Base-by-base conservation (phyloP, 768 basidiomycete species). In the Rhodotorula kratochvilovae region DNA sequence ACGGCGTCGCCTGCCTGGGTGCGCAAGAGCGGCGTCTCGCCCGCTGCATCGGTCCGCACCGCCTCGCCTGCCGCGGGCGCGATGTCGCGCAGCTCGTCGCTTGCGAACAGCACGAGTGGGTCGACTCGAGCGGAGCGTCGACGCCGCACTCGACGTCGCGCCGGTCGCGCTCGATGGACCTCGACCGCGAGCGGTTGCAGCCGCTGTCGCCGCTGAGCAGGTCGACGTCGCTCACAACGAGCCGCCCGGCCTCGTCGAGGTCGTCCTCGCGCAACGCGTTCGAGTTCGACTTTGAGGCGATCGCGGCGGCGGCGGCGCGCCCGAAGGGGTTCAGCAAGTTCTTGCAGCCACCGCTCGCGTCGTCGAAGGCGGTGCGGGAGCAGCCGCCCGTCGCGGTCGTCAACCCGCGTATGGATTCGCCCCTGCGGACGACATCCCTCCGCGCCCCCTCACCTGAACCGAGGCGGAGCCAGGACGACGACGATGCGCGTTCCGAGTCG, bases 161-260 rank as follows among this genome's bases (percentile, higher is more conserved):
- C 25, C 65, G 70, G 29, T 15, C 58, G 11, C 70, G 65, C 29
- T 71, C 70, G 27, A 56, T 71, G 55, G 70, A 71, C 42, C 61
- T 71, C 33, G 35, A 46, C 31, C 33, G 39, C 45, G 13, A 29
- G 7, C 35, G n/a, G 54, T 33, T 65, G 33, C 48, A 57, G 33
- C 45, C 64, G 11, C 19, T 19, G 1, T 59, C 70, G 36, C 55
- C 70, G 0, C 61, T 71, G 17, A 43, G 43, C n/a, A 65, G 70
- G 12, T n/a, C 70, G 2, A 45, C 36, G 7, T 71, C 70, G 13
- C 42, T 59, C 36, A 36, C 51, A 5, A 35, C 48, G 25, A 39
- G 25, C 6, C 57, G 57, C 19, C 25, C 57, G 13, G 43, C 43
- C 11, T 42, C 51, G 15, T n/a, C 54, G 10, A 54, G 43, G 3